Base-by-base conservation (phyloP, 176 grass and related monocot species). In the Phragmites australis region DNA sequence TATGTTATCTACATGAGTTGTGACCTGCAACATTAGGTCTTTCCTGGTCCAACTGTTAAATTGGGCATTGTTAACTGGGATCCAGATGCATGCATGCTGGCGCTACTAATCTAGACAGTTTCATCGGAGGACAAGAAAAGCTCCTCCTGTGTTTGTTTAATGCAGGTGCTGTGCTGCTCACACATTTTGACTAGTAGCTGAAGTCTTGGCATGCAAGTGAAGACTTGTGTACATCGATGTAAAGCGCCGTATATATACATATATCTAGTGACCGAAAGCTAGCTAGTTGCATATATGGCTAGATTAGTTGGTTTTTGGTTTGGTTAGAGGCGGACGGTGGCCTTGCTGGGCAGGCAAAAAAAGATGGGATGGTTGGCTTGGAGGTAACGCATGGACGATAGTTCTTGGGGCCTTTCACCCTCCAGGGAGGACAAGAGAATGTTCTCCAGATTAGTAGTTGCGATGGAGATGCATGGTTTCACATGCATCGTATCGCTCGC, bases 391-490 rank as follows among this genome's bases (percentile, higher is more conserved):
- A 48, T 83, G 84, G 88, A 86, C 41, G 18, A 39, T 87, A 79
- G 80, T 47, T 47, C 25, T 83, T 83, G 74, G 69, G 44, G 41
- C 6, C 75, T 70, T 90, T 76, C 76, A 58, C 14, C 79, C 82
- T 32, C 68, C 21, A 39, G 75, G 79, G 41, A 76, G 39, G 84
- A 80, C 80, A 49, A 75, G 80, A 18, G 84, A 87, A 90, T 90
- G 88, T 90, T 87, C 80, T 80, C 88, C 80, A 59, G 69, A 75
- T 56, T 61, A 70, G 74, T 48, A 44, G 80, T 75, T 87, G 62
- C 41, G 68, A 52, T 46, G 51, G 47, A 26, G 75, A 84, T 76
- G n/a, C n/a, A n/a, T n/a, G 67, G 68, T 43, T 88, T 74, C 68
- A 30, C 56, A 88, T 57, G 74, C 14, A 43, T 56, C 48, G 21